Base-by-base conservation (phyloP, 345 rosid genomes). In the Diplotaxis tenuifolia region DNA sequence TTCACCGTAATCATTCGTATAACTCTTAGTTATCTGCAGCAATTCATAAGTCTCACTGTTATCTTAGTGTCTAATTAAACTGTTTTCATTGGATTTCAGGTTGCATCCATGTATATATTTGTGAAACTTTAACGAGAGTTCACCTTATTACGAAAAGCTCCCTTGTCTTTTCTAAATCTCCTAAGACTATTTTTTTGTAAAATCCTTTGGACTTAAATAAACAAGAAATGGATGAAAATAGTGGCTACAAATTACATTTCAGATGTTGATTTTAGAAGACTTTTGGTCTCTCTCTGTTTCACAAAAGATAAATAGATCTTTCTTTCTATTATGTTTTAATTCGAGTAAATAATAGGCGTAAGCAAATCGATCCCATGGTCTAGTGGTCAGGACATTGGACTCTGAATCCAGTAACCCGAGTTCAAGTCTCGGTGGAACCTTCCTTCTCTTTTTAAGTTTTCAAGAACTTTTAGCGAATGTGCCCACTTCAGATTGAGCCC, bases 301-400 rank as follows among this genome's bases (percentile, higher is more conserved):
- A n/a, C n/a, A n/a, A n/a, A n/a, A n/a, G n/a, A n/a, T n/a, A n/a
- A n/a, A n/a, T n/a, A n/a, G n/a, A n/a, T n/a, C n/a, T n/a, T n/a
- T n/a, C n/a, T n/a, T n/a, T n/a, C n/a, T n/a, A n/a, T n/a, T n/a
- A n/a, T n/a, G n/a, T n/a, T n/a, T 42, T 32, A 10, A 32, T 1
- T 8, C 7, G 0, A n/a, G 6, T 8, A 9, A n/a, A 56, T 25
- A 14, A n/a, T 3, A 11, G 3, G 0, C 4, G 0, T 6, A 8
- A n/a, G 1, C 63, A 56, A 4, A 28, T 32, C 7, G 70, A 56
- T 63, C 55, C 70, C 64, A 38, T 72, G 76, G 76, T 72, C 57
- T 64, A 38, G 70, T 18, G 64, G 65, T 73, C 4, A 73, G 77
- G 71, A 65, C 77, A 56, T 73, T 56, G 65, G 71, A 65, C 77